A percentile compares a stretch with the other conserved stretches of the same genome.
Evolutionary conservation across 768 basidiomycete genomes (phyloP).

Genomic region (Tylopilus balloui): DNA sequence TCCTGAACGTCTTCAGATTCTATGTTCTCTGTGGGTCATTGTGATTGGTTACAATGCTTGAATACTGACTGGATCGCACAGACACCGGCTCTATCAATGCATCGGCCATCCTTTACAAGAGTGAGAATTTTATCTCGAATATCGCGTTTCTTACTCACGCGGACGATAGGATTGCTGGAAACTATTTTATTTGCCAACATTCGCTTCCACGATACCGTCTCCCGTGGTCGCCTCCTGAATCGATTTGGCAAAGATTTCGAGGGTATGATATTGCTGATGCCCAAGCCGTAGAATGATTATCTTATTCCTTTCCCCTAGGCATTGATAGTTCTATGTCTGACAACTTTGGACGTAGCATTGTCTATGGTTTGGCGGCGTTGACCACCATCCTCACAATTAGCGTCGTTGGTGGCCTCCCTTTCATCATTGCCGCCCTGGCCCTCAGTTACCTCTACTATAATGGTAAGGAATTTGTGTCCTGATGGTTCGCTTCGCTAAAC

Average conservation of each 20-base stretch:
- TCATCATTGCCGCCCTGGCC: slow-evolving; percentile 54
- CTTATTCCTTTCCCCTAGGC: slow-evolving; percentile 38
- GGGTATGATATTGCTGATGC: slow-evolving; percentile 30
- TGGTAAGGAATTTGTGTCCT: slow-evolving; percentile 38
- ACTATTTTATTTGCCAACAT: slow-evolving; percentile 82
- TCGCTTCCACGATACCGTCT: slow-evolving; percentile 90
- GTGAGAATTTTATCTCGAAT: slow-evolving; percentile 29
- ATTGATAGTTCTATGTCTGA: slow-evolving; percentile 82
- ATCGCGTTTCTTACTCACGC: slow-evolving; percentile 12
- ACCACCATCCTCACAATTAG: slow-evolving; percentile 75
- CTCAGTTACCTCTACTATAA: slow-evolving; percentile 67
- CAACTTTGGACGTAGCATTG: slow-evolving; percentile 76
- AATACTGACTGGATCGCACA: slow-evolving; percentile 16
- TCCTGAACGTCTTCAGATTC: slow-evolving; percentile 58
- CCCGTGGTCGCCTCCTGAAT: slow-evolving; percentile 77
- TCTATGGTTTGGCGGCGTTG: slow-evolving; percentile 61
- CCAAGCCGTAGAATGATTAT: not conserved
- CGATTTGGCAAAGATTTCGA: slow-evolving; percentile 91
- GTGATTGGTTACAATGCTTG: not conserved
- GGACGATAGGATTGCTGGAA: slow-evolving; percentile 53
- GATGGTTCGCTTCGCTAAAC: not conserved
- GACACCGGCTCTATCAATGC: slow-evolving; percentile 81
- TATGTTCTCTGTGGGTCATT: slow-evolving; percentile 61
- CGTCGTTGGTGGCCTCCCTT: slow-evolving; percentile 73
- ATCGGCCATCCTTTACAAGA: slow-evolving; percentile 70